A percentile compares a stretch with the other conserved stretches of the same genome.
Conservation (phyloP, 2,329 filamentous ascomycete species). For the Chaetomiaceae sp. region DNA sequence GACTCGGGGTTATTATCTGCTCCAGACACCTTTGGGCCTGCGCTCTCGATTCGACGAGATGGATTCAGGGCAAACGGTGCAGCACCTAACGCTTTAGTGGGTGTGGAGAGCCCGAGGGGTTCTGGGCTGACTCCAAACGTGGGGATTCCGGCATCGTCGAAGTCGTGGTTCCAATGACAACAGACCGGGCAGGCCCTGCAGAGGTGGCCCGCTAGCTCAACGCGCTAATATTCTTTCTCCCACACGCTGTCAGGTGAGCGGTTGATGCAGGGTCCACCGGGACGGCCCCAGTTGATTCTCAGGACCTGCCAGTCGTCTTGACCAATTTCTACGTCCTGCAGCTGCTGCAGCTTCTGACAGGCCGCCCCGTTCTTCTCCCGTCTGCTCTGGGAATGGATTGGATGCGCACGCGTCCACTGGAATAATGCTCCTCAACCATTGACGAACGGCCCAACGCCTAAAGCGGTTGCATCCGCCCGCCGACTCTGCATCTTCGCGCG, state of each 20-base stretch:
- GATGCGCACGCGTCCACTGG: conserved; percentile 12
- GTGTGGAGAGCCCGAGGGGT: conserved; percentile 14
- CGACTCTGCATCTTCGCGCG: conserved; percentile 15
- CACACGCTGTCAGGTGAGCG: conserved; percentile 28
- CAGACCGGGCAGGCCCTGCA: conserved; percentile 1
- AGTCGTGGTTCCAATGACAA: conserved; percentile 28
- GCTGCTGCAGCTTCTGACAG: conserved; percentile 22
- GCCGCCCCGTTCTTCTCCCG: conserved; percentile 26
- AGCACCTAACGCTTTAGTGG: too few relatives aligned
- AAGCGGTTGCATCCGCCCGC: conserved; percentile 21
- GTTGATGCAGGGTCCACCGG: conserved; percentile 16
- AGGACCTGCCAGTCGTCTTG: conserved; percentile 18
- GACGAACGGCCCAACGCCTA: conserved; percentile 18
- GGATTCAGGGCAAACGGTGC: conserved; percentile 19
- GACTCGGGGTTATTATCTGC: conserved; percentile 26
- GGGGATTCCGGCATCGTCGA: conserved; percentile 17
- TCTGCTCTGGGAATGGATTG: conserved; percentile 16
- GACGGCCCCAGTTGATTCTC: neutral
- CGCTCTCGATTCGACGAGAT: conserved; percentile 24
- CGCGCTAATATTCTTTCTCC: conserved; percentile 19
- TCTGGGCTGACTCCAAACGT: conserved; percentile 16
- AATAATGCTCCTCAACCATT: conserved; percentile 18
- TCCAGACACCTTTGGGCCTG: conserved; percentile 25
- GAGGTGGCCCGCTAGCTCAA: conserved; percentile 9
- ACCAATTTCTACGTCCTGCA: conserved; percentile 21